A percentile compares a stretch with the other conserved stretches of the same genome.
Conservation (phyloP, 257 asterid species). For the Solanum bulbocastanum region DNA sequence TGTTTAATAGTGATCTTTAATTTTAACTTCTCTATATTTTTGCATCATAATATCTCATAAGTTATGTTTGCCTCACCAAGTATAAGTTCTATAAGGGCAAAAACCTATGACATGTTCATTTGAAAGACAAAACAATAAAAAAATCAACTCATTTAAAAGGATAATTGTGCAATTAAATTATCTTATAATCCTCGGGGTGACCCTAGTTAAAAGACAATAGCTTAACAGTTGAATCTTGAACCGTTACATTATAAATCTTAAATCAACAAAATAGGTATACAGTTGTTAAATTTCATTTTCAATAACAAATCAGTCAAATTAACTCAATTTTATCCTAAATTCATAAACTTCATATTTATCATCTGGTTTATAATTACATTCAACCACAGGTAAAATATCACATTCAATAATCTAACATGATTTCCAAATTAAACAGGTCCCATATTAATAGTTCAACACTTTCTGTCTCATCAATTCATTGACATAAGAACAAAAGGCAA, state of each 20-base stretch:
- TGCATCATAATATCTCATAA: too few relatives aligned
- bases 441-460: slow-evolving; percentile 4
- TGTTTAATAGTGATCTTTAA: background rate
- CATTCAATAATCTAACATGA: background rate
- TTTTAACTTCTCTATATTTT: background rate
- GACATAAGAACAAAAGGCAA: slow-evolving; percentile 27
- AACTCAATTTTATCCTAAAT: background rate
- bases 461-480: slow-evolving; percentile 28
- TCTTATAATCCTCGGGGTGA: too few relatives aligned
- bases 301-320: background rate
- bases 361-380: too few relatives aligned
- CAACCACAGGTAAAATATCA: background rate
- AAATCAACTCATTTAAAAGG: background rate
- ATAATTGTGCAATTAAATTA: too few relatives aligned
- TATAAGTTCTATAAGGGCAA: background rate
- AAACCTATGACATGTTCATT: background rate
- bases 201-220: background rate
- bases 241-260: background rate
- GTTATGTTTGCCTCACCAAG: too few relatives aligned
- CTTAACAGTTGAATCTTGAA: background rate
- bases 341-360: background rate
- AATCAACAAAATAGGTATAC: background rate
- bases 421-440: background rate
- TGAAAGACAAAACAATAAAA: background rate
- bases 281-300: too few relatives aligned